Evolutionary conservation across 2,329 filamentous ascomycete genomes (phyloP), one percentile per base, ranked within the genome.

Genomic region (Hypoxylon sp.): DNA sequence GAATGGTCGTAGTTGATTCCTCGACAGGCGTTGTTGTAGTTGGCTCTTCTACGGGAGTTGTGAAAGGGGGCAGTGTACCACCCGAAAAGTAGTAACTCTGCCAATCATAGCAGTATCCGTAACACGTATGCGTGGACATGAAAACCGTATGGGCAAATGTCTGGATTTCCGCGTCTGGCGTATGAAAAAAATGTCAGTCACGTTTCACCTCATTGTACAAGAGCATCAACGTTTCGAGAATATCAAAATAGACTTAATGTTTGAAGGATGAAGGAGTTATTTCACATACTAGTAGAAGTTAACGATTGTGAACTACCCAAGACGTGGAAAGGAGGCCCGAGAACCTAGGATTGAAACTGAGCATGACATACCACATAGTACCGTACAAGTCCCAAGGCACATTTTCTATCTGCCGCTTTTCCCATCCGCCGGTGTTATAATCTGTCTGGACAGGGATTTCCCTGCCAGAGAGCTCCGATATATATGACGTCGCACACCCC

Each of bases 121-220:
- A 62, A 32, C 62, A 65, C 13, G 62, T 65, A 37, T 65, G 62
- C 7, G 62, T 65, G 49, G 39, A 10, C 6, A 55, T 39, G 62
- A 65, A 62, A 19, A 65, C 58, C 22, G 58, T 65, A 19, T 65
- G 59, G 30, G 49, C 34, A 17, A 56, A 49, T 22, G 11, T n/a
- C 24, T 43, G 43, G 7, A 41, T 13, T 28, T 57, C 58, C 15
- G 62, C 62, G 30, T 47, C 24, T 26, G 24, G 24, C 7, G 7
- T 26, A 26, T 26, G 24, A 26, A 7, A 26, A 26, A 26, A 4
- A 26, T 26, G 24, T 26, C 24, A 26, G 24, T 26, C 24, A 26
- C 4, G 24, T 26, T 26, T 26, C 7, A 26, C 24, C 24, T 26
- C 7, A 26, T 26, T 7, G 4, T 26, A 26, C 4, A 26, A 26